These are phyloP conservation scores for Glycine soja DNA, from an alignment of 306 rosid species.

Conservation along the genomic window DNA sequence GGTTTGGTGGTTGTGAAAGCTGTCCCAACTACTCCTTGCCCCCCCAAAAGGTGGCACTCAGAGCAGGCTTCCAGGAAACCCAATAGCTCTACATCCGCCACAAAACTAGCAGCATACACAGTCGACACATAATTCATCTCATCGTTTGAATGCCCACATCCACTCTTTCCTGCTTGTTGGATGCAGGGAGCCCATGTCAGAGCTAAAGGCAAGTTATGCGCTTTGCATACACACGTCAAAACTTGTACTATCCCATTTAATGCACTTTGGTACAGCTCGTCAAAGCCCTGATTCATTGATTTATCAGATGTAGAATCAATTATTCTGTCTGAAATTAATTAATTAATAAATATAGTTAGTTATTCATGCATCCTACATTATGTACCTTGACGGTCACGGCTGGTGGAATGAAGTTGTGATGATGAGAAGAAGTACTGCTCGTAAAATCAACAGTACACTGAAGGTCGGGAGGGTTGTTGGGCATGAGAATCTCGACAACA, in stretches of 20 bases:
- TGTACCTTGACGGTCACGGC: constrained; percentile 6
- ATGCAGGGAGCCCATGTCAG: constrained; percentile 20
- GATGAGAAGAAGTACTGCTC: not conserved
- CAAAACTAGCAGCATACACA: not conserved
- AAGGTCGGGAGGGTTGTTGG: not conserved
- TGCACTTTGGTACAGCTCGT: constrained; percentile 11
- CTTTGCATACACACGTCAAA: constrained; percentile 22
- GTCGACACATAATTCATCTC: not conserved
- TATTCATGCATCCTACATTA: not conserved
- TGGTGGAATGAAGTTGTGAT: constrained; percentile 4
- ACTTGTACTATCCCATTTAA: constrained; percentile 8
- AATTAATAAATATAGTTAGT: too few species aligned
- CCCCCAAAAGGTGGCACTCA: constrained; percentile 4
- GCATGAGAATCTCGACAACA: not conserved
- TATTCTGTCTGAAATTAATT: too few species aligned
- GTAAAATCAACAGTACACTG: constrained; percentile 4
- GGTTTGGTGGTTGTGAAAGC: constrained; percentile 15
- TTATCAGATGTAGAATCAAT: too few species aligned
- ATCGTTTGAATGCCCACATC: constrained; percentile 14
- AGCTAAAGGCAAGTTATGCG: not conserved
- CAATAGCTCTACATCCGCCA: constrained; percentile 11
- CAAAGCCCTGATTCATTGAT: not conserved
- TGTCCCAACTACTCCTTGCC: constrained; percentile 7
- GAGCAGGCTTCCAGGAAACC: constrained; percentile 24
- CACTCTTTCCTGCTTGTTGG: constrained; percentile 24